These are phyloP conservation scores for Alternaria burnsii DNA, from an alignment of 2,329 filamentous ascomycete genomes.

Conservation along the genomic window DNA sequence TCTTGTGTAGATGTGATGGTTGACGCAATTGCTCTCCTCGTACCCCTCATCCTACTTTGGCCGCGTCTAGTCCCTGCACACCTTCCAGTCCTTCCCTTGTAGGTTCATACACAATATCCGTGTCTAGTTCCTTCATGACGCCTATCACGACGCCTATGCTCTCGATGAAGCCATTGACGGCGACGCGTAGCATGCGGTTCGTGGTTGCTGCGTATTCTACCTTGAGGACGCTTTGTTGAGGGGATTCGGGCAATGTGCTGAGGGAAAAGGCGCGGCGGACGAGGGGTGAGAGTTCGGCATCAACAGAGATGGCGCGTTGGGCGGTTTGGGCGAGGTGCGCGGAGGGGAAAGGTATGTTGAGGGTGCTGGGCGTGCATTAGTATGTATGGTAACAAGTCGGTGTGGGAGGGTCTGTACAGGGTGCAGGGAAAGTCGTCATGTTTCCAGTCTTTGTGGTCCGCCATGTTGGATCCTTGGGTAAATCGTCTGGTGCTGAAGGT, in stretches of 20 bases:
- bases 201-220: conserved; percentile 87
- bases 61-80: conserved; percentile 81
- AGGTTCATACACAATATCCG: conserved; percentile 72
- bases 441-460: conserved; percentile 21
- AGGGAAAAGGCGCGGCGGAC: conserved; percentile 77
- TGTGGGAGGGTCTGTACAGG: conserved; percentile 38
- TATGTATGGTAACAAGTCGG: background rate
- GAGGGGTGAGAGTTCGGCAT: conserved; percentile 86
- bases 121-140: conserved; percentile 89
- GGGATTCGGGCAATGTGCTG: conserved; percentile 28
- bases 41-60: conserved; percentile 56
- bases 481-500: background rate
- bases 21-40: background rate
- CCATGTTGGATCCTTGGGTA: conserved; percentile 18
- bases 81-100: conserved; percentile 57
- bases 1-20: background rate
- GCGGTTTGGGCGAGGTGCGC: conserved; percentile 79
- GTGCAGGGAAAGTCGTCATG: conserved; percentile 50
- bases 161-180: conserved; percentile 96
- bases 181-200: conserved; percentile 94
- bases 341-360: conserved; percentile 83
- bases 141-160: conserved; percentile 83
- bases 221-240: conserved; percentile 63
- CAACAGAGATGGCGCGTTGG: conserved; percentile 78
- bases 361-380: conserved; percentile 60